Percentiles rank a stretch among this genome's conserved stretches.
Evolutionary conservation across 2,329 filamentous ascomycete species (phyloP).

Genomic region (Exophiala viscosa): DNA sequence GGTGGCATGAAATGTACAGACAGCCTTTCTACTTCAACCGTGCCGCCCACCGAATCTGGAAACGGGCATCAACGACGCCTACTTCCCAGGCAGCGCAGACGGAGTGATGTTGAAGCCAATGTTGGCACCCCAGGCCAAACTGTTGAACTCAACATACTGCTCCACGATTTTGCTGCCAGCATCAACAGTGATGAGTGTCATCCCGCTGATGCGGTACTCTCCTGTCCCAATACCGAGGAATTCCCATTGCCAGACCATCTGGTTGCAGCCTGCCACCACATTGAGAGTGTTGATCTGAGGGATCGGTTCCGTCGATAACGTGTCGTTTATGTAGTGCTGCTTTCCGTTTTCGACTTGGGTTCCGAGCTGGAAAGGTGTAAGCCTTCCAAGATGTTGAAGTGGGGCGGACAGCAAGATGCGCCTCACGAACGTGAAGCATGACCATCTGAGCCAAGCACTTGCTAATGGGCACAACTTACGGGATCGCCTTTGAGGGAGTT

Average conservation of each 20-base stretch:
- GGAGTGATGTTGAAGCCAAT: slow-evolving; percentile 13
- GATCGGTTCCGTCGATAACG: slow-evolving; percentile 7
- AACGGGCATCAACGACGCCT: no score
- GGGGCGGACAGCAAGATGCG: not conserved
- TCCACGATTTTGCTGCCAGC: not conserved
- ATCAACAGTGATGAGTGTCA: slow-evolving; percentile 13
- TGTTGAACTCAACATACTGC: slow-evolving; percentile 18
- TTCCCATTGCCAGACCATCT: slow-evolving; percentile 15
- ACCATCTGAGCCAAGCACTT: not conserved
- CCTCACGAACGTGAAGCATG: not conserved
- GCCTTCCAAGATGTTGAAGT: not conserved
- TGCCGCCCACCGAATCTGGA: no score
- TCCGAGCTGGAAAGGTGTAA: slow-evolving; percentile 8
- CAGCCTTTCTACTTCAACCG: no score
- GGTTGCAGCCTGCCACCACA: slow-evolving; percentile 10
- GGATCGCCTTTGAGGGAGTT: slow-evolving; percentile 13
- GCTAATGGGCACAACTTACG: slow-evolving; percentile 1
- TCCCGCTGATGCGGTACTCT: slow-evolving; percentile 8
- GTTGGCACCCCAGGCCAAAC: slow-evolving; percentile 12
- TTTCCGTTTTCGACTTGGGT: slow-evolving; percentile 11
- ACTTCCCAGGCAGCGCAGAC: not conserved
- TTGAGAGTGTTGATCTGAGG: slow-evolving; percentile 10
- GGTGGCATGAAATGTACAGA: no score
- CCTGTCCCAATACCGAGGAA: slow-evolving; percentile 12
- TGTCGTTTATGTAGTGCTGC: slow-evolving; percentile 8